Evolutionary conservation across 2,329 filamentous ascomycete species (phyloP).

Genomic region (Penicillium sp.): DNA sequence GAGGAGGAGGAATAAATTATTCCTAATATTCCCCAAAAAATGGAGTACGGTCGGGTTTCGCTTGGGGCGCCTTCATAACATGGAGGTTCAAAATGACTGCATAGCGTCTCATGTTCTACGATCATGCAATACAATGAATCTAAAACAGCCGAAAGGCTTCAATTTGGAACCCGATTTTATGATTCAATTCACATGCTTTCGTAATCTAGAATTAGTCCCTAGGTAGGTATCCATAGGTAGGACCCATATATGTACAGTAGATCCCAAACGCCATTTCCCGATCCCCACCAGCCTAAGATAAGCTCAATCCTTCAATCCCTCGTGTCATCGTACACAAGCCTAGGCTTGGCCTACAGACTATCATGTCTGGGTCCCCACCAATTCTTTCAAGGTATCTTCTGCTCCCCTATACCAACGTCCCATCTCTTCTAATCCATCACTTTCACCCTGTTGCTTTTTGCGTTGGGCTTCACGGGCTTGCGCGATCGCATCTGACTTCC

Average conservation of each 20-base stretch:
- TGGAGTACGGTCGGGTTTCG: conserved; percentile 40
- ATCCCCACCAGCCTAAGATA: conserved; percentile 2
- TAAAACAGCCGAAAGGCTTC: conserved; percentile 37
- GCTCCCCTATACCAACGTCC: conserved; percentile 46
- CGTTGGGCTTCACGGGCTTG: conserved; percentile 48
- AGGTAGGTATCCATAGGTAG: no score
- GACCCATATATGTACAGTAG: conserved; percentile 14
- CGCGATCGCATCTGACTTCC: conserved; percentile 43
- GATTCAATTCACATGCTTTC: not conserved
- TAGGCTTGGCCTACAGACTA: not conserved
- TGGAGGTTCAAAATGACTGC: conserved; percentile 39
- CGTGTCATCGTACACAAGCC: conserved; percentile 15
- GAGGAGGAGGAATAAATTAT: conserved; percentile 68
- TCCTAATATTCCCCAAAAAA: conserved; percentile 24
- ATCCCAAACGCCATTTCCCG: conserved; percentile 24
- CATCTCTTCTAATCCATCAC: conserved; percentile 46
- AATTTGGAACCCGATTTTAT: conserved; percentile 31
- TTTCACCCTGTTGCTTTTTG: conserved; percentile 45
- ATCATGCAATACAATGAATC: conserved; percentile 39
- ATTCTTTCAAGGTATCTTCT: conserved; percentile 40
- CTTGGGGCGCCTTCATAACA: conserved; percentile 32
- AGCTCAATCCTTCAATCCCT: conserved; percentile 19
- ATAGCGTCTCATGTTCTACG: conserved; percentile 42
- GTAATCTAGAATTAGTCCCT: not conserved
- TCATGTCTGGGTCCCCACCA: conserved; percentile 35